Conservation (phyloP, 768 basidiomycete genomes). For the Crepidotus variabilis region DNA sequence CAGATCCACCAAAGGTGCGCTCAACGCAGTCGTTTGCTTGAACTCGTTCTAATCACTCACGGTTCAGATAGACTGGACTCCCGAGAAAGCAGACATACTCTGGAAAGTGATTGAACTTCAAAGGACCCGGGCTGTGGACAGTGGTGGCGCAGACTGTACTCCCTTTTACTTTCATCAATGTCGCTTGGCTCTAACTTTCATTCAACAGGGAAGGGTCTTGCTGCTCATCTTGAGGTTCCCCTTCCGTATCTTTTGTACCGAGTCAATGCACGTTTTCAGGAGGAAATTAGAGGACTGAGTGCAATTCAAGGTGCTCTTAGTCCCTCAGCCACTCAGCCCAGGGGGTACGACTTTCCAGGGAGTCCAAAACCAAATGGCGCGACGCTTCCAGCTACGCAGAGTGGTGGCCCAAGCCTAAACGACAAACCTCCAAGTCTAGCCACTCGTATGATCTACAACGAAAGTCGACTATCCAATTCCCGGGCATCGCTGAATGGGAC, state of each 20-base stretch:
- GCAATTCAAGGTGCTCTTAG: conserved; percentile 63
- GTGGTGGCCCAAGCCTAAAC: no score
- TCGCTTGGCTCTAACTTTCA: conserved; percentile 24
- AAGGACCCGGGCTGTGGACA: conserved; percentile 67
- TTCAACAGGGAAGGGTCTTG: conserved; percentile 88
- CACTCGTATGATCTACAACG: conserved; percentile 29
- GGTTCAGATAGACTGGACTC: conserved; percentile 76
- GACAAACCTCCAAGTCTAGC: conserved; percentile 25
- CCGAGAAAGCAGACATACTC: conserved; percentile 78
- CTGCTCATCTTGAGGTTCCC: conserved; percentile 75
- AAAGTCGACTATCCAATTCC: neutral
- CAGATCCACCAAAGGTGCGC: conserved; percentile 69
- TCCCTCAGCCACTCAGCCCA: conserved; percentile 39
- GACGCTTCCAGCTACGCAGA: no score
- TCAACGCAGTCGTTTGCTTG: neutral
- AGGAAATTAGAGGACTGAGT: conserved; percentile 77
- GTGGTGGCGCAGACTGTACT: conserved; percentile 74
- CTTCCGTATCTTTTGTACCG: conserved; percentile 83
- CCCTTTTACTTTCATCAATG: neutral
- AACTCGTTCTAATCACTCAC: neutral
- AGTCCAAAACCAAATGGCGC: no score
- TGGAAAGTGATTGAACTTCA: conserved; percentile 77
- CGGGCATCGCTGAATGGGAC: conserved; percentile 26
- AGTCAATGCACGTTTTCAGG: conserved; percentile 79
- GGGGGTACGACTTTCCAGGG: no score